Percentiles rank a stretch among this genome's conserved stretches.
These are phyloP conservation scores for Apiotrichum montevideense DNA, from an alignment of 1,284 basidiomycete genomes.

Conservation along the genomic window DNA sequence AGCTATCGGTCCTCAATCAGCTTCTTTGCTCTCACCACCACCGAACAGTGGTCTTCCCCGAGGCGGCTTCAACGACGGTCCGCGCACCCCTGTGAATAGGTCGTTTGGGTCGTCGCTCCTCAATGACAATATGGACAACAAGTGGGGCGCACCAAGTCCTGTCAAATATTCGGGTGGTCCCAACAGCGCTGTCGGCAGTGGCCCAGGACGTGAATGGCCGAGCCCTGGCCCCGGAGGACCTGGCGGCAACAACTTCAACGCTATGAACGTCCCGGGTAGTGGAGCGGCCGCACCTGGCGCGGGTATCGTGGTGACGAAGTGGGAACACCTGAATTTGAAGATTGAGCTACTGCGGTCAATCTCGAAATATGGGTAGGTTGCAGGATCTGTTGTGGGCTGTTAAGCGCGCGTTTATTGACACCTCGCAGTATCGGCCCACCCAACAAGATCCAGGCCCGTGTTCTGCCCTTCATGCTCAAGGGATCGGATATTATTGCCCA, in stretches of 20 bases:
- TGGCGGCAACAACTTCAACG: conserved; percentile 5
- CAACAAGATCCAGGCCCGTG: conserved; percentile 96
- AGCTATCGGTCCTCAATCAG: conserved; percentile 1
- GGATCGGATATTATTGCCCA: conserved; percentile 94
- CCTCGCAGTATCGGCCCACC: conserved; percentile 77
- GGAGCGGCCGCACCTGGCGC: conserved; percentile 57
- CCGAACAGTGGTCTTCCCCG: conserved; percentile 1
- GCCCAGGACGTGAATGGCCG: conserved; percentile 14
- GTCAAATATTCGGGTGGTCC: conserved; percentile 8
- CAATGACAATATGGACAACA: conserved; percentile 12
- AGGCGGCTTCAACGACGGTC: conserved; percentile 6
- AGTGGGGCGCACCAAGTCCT: conserved; percentile 11
- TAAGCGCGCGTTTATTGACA: background rate
- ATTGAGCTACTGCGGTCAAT: conserved; percentile 83
- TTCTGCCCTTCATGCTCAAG: conserved; percentile 86
- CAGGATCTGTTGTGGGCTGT: background rate
- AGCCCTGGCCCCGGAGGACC: conserved; percentile 5
- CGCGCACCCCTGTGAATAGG: conserved; percentile 13
- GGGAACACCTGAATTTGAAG: conserved; percentile 85
- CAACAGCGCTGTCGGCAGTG: background rate
- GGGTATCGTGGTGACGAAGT: conserved; percentile 86
- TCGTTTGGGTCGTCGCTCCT: conserved; percentile 15
- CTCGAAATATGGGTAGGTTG: conserved; percentile 80
- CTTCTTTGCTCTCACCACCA: conserved; percentile 1
- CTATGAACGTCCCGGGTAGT: conserved; percentile 1